A percentile compares a stretch with the other conserved stretches of the same genome.
phyloP scores from a whole-genome alignment of 2,329 filamentous ascomycete genomes.

The Aspergillus sojae region DNA sequence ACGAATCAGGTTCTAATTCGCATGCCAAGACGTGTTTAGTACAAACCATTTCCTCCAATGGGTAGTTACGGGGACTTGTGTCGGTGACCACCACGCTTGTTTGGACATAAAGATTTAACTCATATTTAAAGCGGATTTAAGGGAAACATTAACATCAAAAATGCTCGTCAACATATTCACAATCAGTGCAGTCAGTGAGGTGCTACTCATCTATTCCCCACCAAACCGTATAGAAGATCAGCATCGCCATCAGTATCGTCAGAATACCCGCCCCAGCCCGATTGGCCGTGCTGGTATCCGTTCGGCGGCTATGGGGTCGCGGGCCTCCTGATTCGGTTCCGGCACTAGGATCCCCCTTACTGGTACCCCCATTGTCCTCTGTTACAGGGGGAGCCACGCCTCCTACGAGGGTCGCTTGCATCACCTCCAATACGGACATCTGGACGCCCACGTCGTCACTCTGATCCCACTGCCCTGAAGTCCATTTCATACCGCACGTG shows the following conservation, averaged over 20 bases:
- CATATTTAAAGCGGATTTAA: neutral
- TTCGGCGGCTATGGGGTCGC: slow-evolving; percentile 17
- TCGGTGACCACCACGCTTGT: neutral
- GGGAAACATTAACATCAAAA: neutral
- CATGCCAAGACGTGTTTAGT: too few relatives aligned
- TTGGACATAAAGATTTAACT: neutral
- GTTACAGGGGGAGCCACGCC: slow-evolving; percentile 35
- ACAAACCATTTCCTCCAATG: too few relatives aligned
- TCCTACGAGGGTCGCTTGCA: slow-evolving; percentile 37
- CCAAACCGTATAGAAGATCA: slow-evolving; percentile 37
- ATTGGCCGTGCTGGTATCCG: slow-evolving; percentile 37
- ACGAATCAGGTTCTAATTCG: too few relatives aligned
- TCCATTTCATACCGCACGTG: slow-evolving; percentile 48
- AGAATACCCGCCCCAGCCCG: slow-evolving; percentile 47
- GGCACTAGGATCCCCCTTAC: slow-evolving; percentile 35
- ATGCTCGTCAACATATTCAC: slow-evolving; percentile 1
- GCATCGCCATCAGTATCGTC: slow-evolving; percentile 40
- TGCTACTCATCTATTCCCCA: slow-evolving; percentile 42
- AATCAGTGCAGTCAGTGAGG: neutral
- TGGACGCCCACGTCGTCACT: slow-evolving; percentile 43
- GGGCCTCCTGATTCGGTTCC: slow-evolving; percentile 21
- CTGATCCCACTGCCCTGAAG: slow-evolving; percentile 38
- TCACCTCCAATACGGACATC: slow-evolving; percentile 41
- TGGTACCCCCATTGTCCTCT: slow-evolving; percentile 33
- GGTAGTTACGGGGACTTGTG: neutral